Conservation (phyloP, 2,329 filamentous ascomycete species). For the Stagonosporopsis chrysanthemi region DNA sequence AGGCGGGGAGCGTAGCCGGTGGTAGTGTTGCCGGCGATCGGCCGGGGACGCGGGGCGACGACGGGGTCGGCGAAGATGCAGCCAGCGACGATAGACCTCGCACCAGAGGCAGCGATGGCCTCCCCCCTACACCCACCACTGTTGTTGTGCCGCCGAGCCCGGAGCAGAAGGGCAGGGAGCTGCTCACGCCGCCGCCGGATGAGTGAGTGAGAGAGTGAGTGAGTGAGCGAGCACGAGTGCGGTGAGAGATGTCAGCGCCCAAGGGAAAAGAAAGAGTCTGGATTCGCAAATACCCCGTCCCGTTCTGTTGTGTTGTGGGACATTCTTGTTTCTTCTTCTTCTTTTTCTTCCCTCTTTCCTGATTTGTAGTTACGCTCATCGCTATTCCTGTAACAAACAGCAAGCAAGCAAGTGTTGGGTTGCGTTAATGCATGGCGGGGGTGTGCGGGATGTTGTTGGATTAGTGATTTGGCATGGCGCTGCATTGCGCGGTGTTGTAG, state of each 20-base stretch:
- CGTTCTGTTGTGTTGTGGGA: slow-evolving; percentile 19
- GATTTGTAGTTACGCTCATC: no score
- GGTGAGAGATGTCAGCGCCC: no score
- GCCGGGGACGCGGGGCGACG: slow-evolving; percentile 18
- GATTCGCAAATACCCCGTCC: no score
- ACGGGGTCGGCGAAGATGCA: not conserved
- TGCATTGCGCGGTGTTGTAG: no score
- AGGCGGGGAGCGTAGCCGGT: slow-evolving; percentile 10
- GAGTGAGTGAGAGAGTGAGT: not conserved
- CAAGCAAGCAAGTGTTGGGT: no score
- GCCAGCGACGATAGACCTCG: slow-evolving; percentile 3
- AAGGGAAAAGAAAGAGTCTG: not conserved
- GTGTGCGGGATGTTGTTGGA: no score
- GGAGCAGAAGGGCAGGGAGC: slow-evolving; percentile 36
- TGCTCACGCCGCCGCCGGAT: slow-evolving; percentile 45
- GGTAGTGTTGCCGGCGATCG: slow-evolving; percentile 14
- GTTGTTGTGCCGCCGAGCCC: slow-evolving; percentile 50
- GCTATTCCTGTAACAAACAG: no score
- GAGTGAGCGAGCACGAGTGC: not conserved
- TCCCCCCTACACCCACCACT: slow-evolving; percentile 40
- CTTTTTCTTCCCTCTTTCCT: no score
- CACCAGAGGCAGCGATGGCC: slow-evolving; percentile 21
- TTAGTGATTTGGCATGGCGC: no score
- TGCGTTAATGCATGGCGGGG: no score
- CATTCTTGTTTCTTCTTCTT: not conserved